phyloP scores from a whole-genome alignment of 495 filamentous ascomycete species.

The Penicillium longicatenatum region DNA sequence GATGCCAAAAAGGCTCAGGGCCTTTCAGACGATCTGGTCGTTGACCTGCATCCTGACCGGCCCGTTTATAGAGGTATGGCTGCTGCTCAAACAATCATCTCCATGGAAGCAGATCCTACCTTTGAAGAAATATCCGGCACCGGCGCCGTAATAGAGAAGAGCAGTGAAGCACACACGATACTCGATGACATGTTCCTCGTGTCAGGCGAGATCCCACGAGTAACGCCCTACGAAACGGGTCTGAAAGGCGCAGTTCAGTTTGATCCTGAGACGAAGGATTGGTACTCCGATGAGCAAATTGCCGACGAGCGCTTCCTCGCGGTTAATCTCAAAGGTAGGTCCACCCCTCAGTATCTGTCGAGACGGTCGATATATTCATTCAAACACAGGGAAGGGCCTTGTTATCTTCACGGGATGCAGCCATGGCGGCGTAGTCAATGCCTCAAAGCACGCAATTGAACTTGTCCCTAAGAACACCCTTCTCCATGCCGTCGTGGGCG shows the following conservation, averaged over 20 bases:
- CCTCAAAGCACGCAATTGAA: constrained; percentile 50
- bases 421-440: constrained; percentile 62
- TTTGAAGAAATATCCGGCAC: constrained; percentile 53
- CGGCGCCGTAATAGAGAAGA: constrained; percentile 49
- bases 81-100: constrained; percentile 45
- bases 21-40: constrained; percentile 32
- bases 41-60: constrained; percentile 58
- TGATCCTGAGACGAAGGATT: constrained; percentile 44
- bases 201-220: constrained; percentile 59
- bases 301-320: constrained; percentile 61
- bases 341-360: constrained; percentile 8
- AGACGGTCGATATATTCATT: constrained; percentile 8
- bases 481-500: constrained; percentile 60
- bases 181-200: constrained; percentile 59
- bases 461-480: constrained; percentile 40
- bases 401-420: constrained; percentile 66
- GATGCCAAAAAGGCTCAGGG: constrained; percentile 42
- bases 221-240: constrained; percentile 56
- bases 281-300: constrained; percentile 58
- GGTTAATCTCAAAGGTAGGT: constrained; percentile 57
- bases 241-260: constrained; percentile 51
- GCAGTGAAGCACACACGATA: constrained; percentile 48
- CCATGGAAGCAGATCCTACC: constrained; percentile 58
- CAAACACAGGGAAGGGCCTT: constrained; percentile 50
- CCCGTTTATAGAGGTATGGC: constrained; percentile 57